Evolutionary conservation across 352 stramenopile genomes (phyloP).

Genomic region (Pseudoperonospora humuli): DNA sequence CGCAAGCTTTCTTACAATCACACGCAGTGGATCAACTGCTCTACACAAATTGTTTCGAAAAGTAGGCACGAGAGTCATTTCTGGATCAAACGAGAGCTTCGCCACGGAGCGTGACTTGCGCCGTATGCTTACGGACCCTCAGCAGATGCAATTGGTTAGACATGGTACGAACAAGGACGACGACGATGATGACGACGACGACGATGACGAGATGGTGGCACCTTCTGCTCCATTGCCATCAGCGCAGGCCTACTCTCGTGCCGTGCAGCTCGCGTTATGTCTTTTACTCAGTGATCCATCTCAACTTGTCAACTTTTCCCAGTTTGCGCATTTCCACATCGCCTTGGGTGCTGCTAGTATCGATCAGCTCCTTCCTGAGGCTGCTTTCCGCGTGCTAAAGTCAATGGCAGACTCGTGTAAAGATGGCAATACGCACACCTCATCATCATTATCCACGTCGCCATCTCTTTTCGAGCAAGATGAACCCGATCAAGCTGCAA

Average conservation of each 20-base stretch:
- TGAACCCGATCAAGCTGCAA: slow-evolving; percentile 25
- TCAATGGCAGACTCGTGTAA: slow-evolving; percentile 26
- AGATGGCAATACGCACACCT: slow-evolving; percentile 3
- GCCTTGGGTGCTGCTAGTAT: slow-evolving; percentile 55
- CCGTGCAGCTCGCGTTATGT: slow-evolving; percentile 48
- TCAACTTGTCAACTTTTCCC: slow-evolving; percentile 79
- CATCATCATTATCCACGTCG: background rate
- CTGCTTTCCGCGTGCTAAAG: slow-evolving; percentile 68
- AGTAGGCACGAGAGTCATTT: slow-evolving; percentile 35
- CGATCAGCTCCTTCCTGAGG: slow-evolving; percentile 68
- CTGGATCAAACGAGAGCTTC: slow-evolving; percentile 41
- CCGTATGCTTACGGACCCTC: slow-evolving; percentile 44
- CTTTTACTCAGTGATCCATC: slow-evolving; percentile 69
- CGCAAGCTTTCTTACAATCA: slow-evolving; percentile 80
- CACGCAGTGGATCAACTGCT: slow-evolving; percentile 64
- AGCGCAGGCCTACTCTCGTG: slow-evolving; percentile 36
- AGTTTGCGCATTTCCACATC: slow-evolving; percentile 87
- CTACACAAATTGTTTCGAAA: slow-evolving; percentile 71
- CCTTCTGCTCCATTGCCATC: slow-evolving; percentile 15
- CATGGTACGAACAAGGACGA: slow-evolving; percentile 24
- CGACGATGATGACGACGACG: slow-evolving; percentile 3
- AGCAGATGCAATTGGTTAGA: slow-evolving; percentile 24
- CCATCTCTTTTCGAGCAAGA: slow-evolving; percentile 7
- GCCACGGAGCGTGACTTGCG: slow-evolving; percentile 48
- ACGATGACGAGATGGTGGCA: background rate